Percentiles rank a stretch among this genome's conserved stretches.
Evolutionary conservation across 768 basidiomycete species (phyloP).

Genomic region (Boletus vinaceobasis): DNA sequence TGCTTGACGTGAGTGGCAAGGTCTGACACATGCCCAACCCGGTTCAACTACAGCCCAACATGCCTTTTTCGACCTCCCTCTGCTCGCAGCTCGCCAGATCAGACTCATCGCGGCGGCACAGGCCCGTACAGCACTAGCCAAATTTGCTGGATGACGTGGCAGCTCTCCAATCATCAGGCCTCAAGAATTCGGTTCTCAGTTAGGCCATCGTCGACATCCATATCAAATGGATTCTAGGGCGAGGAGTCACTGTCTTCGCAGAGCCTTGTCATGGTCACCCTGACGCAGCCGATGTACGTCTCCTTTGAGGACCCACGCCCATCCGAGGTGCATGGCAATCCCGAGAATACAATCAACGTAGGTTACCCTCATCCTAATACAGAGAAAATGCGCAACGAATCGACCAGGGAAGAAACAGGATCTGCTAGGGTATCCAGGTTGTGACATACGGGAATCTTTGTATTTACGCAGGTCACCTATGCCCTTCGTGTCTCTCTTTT

Average conservation of each 20-base stretch:
- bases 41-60: slow-evolving; percentile 10
- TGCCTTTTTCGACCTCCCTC: slow-evolving; percentile 9
- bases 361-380: background rate
- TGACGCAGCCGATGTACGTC: background rate
- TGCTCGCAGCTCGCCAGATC: slow-evolving; percentile 4
- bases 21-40: slow-evolving; percentile 17
- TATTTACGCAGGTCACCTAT: background rate
- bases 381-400: background rate
- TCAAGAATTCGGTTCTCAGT: background rate
- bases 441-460: slow-evolving; percentile 3
- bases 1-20: background rate
- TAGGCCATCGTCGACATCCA: background rate
- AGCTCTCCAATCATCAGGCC: background rate
- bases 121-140: background rate
- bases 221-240: slow-evolving; percentile 1
- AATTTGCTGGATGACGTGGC: background rate
- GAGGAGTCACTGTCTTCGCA: no score
- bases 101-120: background rate
- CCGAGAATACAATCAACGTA: background rate
- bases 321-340: background rate
- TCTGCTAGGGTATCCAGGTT: slow-evolving; percentile 12
- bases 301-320: background rate
- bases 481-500: background rate
- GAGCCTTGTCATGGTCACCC: background rate
- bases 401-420: background rate